Base-by-base conservation (phyloP, 495 filamentous ascomycete species). In the Tuber umbilicatum region DNA sequence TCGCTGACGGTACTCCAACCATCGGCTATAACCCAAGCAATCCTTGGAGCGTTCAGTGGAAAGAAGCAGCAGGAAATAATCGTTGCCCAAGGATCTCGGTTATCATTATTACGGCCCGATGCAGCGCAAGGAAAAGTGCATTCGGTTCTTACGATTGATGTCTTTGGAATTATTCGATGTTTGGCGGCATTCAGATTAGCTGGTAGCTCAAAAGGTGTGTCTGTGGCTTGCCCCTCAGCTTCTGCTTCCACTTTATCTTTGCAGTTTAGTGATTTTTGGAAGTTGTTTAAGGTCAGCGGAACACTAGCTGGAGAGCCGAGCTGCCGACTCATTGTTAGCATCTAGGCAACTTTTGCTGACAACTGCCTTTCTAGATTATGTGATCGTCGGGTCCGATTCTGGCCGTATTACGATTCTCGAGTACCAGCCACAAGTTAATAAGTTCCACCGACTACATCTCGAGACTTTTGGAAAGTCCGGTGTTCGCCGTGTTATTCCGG, bases 381-480 rank as follows among this genome's bases (percentile, higher is more conserved):
- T 99, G 74, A 94, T 97, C 77, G 89, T 99, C 80, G 91, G 93
- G 38, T 94, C 94, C 38, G 96, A 99, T 84, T 97, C 94, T 42
- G 96, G 96, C 77, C 92, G 94, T 27, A 95, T 98, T 79, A 90
- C 93, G 37, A 93, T 97, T 82, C 87, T 97, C 83, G 94, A 99
- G 84, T 99, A 97, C 83, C 86, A 93, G 31, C 91, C 92, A 19
- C 89, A 91, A 14, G 89, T 93, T 83, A 97, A 97, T 83, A 89
- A 89, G 73, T 97, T 98, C 84, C 91, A 90, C 79, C 89, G 93
- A 27, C 88, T 98, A 75, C 94, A 97, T 81, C 88, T 96, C 45
- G 96, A 99, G 85, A 99, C 96, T 4, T 99, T 97, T 82, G 96
- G 96, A 70, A 98, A 98, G 83, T 97, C 94, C 19, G 96, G 95